Evolutionary conservation across 106 monocot genomes (phyloP).

Genomic region (Chionographis japonica): DNA sequence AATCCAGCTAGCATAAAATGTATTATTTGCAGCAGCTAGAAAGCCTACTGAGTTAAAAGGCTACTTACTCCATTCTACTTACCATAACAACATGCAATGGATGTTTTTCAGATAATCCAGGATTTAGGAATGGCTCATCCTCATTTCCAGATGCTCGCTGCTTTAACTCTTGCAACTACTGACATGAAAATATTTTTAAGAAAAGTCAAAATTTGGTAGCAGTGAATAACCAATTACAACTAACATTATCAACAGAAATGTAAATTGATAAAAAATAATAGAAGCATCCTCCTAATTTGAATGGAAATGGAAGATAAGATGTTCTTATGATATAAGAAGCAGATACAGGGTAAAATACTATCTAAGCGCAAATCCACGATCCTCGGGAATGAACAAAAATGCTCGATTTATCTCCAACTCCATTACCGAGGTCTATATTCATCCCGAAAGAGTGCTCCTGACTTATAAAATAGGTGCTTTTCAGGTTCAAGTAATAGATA

Average conservation of each 20-base stretch:
- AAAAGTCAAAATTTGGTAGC: conserved; percentile 19
- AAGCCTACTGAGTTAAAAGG: not conserved
- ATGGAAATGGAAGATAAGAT: no score
- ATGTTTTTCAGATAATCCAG: conserved; percentile 86
- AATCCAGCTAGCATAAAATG: no score
- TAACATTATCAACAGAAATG: not conserved
- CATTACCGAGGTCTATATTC: no score
- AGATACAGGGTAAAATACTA: no score
- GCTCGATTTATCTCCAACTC: no score
- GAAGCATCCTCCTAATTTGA: not conserved
- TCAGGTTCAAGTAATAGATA: no score
- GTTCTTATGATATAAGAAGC: no score
- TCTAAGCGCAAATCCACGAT: no score
- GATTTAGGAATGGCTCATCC: conserved; percentile 58
- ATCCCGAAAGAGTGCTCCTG: no score
- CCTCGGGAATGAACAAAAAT: no score
- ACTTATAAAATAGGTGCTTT: no score
- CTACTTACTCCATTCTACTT: conserved; percentile 13
- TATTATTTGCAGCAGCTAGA: not conserved
- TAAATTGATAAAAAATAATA: not conserved
- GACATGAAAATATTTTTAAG: conserved; percentile 41
- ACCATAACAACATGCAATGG: conserved; percentile 98
- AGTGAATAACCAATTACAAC: not conserved
- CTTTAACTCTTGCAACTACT: conserved; percentile 99
- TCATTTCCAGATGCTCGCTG: conserved; percentile 73